Conservation (phyloP, 2,329 filamentous ascomycete genomes). For the Hypoxylon sp. region DNA sequence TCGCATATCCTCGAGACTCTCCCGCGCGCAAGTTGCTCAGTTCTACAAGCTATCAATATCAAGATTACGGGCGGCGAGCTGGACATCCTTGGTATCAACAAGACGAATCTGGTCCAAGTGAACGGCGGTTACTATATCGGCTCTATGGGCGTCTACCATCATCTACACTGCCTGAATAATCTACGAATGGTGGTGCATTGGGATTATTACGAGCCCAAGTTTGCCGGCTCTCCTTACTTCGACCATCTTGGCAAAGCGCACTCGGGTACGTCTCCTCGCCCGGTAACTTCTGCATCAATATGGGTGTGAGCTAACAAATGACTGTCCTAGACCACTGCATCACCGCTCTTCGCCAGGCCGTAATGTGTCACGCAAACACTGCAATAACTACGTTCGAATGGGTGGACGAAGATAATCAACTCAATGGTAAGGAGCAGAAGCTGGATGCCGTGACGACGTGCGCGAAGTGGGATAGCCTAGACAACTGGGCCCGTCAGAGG, state of each 20-base stretch:
- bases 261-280: constrained; percentile 20
- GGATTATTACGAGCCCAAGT: constrained; percentile 35
- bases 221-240: constrained; percentile 11
- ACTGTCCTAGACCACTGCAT: constrained; percentile 39
- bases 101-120: constrained; percentile 42
- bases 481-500: constrained; percentile 37
- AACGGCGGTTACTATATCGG: constrained; percentile 38
- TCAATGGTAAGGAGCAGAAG: constrained; percentile 23
- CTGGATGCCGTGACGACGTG: constrained; percentile 27
- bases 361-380: constrained; percentile 41
- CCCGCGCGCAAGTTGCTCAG: background rate
- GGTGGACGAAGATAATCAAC: constrained; percentile 24
- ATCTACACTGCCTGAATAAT: constrained; percentile 39
- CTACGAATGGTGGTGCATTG: constrained; percentile 35
- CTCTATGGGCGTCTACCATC: constrained; percentile 38
- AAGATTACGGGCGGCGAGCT: constrained; percentile 28
- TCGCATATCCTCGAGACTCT: background rate
- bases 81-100: constrained; percentile 18
- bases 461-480: constrained; percentile 34
- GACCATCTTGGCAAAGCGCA: constrained; percentile 29
- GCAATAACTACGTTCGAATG: constrained; percentile 27
- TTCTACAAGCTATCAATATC: constrained; percentile 30
- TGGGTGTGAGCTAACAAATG: background rate
- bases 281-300: background rate
- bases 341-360: constrained; percentile 35